Base-by-base conservation (phyloP, 169 alveolate genomes). In the Cryptosporidium sp. region DNA sequence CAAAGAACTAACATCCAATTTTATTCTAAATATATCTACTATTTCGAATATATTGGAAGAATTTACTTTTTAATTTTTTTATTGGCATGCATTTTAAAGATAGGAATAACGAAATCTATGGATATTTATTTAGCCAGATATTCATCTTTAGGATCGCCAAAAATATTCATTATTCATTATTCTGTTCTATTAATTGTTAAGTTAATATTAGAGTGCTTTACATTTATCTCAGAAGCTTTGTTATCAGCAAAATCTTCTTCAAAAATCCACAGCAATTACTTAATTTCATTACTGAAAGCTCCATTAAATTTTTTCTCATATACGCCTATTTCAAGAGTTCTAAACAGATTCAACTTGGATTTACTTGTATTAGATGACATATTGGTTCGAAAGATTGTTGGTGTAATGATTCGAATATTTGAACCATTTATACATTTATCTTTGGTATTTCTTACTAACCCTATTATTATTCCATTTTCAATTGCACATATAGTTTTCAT, bases 311-410 rank as follows among this genome's bases (percentile, higher is more conserved):
- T 75, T 60, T 75, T 58, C 39, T 60, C 71, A n/a, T 75, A 26
- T 6, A 75, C 42, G 4, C 87, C 87, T 8, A 60, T 75, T 37
- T 56, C 75, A 12, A 75, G 35, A 16, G 16, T 75, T 18, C 21
- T 75, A 26, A 75, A 37, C 69, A 65, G 73, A 10, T 75, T 75
- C 60, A 75, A 75, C 37, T 35, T 75, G 37, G 87, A 75, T 44
- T 8, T 75, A 7, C 61, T 75, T 16, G 37, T 37, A 18, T 18
- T 75, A 18, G 87, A 75, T 37, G 73, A 75, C 21, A 37, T 56
- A 0, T 23, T 75, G 33, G 53, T 75, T 23, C 29, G 61, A 23
- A 75, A 75, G 33, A 75, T 75, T 23, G 75, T 45, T 26, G 87
- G 87, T 5, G 65, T 75, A 12, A n/a, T 75, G n/a, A 60, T 75